A percentile compares a stretch with the other conserved stretches of the same genome.
phyloP scores from a whole-genome alignment of 2,329 filamentous ascomycete species.

The Aspergillus luchuensis region DNA sequence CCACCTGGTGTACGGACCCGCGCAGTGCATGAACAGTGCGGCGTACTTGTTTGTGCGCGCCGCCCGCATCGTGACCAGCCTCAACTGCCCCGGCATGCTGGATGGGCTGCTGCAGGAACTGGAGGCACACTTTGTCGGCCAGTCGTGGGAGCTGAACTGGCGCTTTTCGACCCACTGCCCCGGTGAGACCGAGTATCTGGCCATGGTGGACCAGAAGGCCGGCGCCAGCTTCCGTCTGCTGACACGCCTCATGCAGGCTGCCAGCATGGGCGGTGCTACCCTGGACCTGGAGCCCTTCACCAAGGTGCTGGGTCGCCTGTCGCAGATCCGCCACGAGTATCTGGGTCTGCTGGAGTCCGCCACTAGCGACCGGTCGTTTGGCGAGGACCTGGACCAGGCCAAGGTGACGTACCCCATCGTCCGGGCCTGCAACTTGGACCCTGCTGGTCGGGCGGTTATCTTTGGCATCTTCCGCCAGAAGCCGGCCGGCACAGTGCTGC shows the following conservation, averaged over 20 bases:
- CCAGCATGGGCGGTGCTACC: slow-evolving; percentile 11
- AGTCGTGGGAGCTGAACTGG: slow-evolving; percentile 27
- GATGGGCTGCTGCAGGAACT: slow-evolving; percentile 27
- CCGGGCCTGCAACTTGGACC: slow-evolving; percentile 14
- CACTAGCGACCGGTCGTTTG: slow-evolving; percentile 29
- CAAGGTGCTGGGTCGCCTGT: slow-evolving; percentile 24
- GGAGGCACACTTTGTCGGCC: slow-evolving; percentile 19
- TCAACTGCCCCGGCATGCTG: slow-evolving; percentile 21
- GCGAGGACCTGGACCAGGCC: slow-evolving; percentile 45
- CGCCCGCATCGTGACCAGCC: slow-evolving; percentile 18
- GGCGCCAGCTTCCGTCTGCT: slow-evolving; percentile 27
- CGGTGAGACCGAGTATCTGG: slow-evolving; percentile 26
- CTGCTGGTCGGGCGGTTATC: slow-evolving; percentile 10
- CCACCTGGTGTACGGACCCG: slow-evolving; percentile 40
- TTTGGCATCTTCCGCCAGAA: slow-evolving; percentile 19
- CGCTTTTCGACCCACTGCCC: slow-evolving; percentile 21
- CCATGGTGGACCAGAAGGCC: slow-evolving; percentile 31
- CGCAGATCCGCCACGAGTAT: slow-evolving; percentile 31
- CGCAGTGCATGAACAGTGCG: slow-evolving; percentile 43
- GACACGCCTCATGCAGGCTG: slow-evolving; percentile 22
- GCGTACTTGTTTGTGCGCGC: slow-evolving; percentile 34
- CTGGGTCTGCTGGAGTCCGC: slow-evolving; percentile 19
- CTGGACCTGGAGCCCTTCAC: slow-evolving; percentile 19
- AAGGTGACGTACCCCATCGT: slow-evolving; percentile 43
- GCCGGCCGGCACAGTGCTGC: slow-evolving; percentile 3